These are phyloP conservation scores for Beauveria medogensis DNA, from an alignment of 2,329 filamentous ascomycete genomes.

Conservation along the genomic window DNA sequence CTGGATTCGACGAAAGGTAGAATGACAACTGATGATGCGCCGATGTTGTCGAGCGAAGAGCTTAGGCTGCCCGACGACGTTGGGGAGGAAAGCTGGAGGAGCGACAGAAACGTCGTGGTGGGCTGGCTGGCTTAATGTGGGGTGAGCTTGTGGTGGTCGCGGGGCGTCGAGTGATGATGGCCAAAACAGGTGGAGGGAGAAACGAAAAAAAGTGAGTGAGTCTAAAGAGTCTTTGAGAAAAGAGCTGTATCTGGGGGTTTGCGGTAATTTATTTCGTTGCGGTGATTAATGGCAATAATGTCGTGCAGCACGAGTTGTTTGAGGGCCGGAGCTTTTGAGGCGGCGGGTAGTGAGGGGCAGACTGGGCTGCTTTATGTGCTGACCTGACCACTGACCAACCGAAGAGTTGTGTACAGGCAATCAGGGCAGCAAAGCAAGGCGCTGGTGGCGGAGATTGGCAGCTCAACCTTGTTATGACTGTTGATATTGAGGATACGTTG, in stretches of 20 bases:
- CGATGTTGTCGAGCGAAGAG: not conserved
- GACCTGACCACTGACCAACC: not conserved
- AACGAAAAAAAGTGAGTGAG: not conserved
- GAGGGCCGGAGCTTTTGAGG: not conserved
- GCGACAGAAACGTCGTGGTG: not conserved
- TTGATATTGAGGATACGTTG: not conserved
- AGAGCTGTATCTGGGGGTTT: not conserved
- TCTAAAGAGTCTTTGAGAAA: no score
- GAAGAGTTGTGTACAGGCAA: not conserved
- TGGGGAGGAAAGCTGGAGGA: not conserved
- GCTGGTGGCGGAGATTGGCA: not conserved
- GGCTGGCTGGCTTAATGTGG: slow-evolving; percentile 3
- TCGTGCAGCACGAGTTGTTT: slow-evolving; percentile 8
- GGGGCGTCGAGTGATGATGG: not conserved
- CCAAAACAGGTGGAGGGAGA: not conserved
- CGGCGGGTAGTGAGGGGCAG: slow-evolving; percentile 3
- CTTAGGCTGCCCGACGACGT: not conserved
- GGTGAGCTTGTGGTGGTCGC: not conserved
- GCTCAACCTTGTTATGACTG: not conserved
- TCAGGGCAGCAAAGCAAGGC: slow-evolving; percentile 3
- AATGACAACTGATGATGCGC: not conserved
- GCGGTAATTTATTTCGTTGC: slow-evolving; percentile 4
- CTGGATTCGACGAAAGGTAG: not conserved
- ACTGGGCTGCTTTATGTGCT: not conserved
- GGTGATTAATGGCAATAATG: slow-evolving; percentile 10